phyloP scores from a whole-genome alignment of 164 flowering plant genomes.

The Dillenia turbinata region DNA sequence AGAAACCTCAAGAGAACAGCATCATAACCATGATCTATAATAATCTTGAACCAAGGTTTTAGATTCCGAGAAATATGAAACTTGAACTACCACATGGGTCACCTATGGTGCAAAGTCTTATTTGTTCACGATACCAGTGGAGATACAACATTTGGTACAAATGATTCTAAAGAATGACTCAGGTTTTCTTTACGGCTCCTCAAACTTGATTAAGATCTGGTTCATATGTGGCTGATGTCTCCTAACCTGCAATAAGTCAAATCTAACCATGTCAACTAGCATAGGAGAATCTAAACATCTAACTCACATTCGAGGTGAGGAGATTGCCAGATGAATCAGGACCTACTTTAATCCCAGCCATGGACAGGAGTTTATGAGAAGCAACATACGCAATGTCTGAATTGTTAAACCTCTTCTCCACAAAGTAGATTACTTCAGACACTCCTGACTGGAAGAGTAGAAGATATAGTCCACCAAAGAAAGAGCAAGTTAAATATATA shows the following conservation, averaged over 20 bases:
- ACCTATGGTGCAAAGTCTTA: no score
- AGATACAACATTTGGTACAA: no score
- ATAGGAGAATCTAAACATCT: background rate
- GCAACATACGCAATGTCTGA: constrained; percentile 64
- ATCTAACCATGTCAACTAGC: background rate
- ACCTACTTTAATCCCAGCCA: constrained; percentile 86
- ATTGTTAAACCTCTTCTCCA: constrained; percentile 65
- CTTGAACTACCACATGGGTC: no score
- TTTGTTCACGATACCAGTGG: no score
- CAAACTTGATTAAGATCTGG: constrained; percentile 59
- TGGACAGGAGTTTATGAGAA: constrained; percentile 68
- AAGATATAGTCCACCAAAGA: background rate
- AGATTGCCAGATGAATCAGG: background rate
- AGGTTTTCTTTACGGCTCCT: constrained; percentile 25
- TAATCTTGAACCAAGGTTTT: no score
- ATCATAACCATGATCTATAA: no score
- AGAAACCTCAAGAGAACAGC: no score
- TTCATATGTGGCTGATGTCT: constrained; percentile 74
- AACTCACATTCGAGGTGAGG: background rate
- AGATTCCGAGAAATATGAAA: no score
- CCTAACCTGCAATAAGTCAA: constrained; percentile 45
- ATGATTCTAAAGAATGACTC: no score
- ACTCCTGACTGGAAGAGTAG: constrained; percentile 71
- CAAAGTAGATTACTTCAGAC: constrained; percentile 78
- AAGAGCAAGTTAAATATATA: background rate